These are phyloP conservation scores for Linum tenue DNA, from an alignment of 345 rosid genomes.

Conservation along the genomic window DNA sequence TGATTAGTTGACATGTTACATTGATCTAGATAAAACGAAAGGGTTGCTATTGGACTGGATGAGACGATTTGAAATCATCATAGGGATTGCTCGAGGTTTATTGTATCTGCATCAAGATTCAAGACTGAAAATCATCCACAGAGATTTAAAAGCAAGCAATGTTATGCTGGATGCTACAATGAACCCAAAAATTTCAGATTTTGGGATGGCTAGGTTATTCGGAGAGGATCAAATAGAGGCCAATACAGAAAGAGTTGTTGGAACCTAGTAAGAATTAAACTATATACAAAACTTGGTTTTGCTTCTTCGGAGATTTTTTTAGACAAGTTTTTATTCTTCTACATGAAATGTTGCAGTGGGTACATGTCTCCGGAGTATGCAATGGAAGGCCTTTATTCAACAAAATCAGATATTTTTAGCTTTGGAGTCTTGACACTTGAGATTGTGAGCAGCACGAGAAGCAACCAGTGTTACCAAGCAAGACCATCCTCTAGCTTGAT, in stretches of 20 bases:
- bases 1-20: not conserved
- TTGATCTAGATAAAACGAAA: constrained; percentile 33
- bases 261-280: constrained; percentile 54
- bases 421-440: too few species aligned
- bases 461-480: too few species aligned
- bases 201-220: too few species aligned
- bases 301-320: too few species aligned
- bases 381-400: constrained; percentile 48
- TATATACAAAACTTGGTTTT: not conserved
- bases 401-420: constrained; percentile 20
- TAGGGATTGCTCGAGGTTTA: constrained; percentile 57
- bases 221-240: too few species aligned
- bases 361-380: constrained; percentile 32
- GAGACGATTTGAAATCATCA: constrained; percentile 40
- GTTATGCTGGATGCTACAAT: too few species aligned
- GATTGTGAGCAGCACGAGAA: constrained; percentile 4
- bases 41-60: constrained; percentile 37
- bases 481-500: too few species aligned
- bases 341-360: constrained; percentile 22
- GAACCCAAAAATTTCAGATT: too few species aligned
- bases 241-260: not conserved
- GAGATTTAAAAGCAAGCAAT: too few species aligned
- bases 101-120: constrained; percentile 47
- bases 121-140: too few species aligned
- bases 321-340: not conserved